A percentile compares a stretch with the other conserved stretches of the same genome.
Evolutionary conservation across 1,284 basidiomycete genomes (phyloP).

Genomic region (Apiotrichum laibachii): DNA sequence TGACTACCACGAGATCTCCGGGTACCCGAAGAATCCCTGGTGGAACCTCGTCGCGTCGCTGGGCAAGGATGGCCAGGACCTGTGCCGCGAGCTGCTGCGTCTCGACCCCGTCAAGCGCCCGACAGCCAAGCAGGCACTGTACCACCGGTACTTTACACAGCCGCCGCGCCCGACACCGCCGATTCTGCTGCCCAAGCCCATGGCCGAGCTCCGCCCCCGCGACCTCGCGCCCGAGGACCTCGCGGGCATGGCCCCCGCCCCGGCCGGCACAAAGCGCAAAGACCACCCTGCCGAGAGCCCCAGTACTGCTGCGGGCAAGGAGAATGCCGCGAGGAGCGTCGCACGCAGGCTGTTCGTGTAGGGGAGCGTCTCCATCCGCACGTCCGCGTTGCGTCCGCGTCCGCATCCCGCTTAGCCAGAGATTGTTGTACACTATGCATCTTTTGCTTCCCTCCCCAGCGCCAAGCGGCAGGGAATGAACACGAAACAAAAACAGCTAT

Average conservation of each 20-base stretch:
- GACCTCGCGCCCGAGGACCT: conserved; percentile 46
- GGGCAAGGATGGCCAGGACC: conserved; percentile 78
- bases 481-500: too few species aligned
- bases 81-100: conserved; percentile 72
- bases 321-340: conserved; percentile 10
- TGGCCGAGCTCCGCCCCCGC: conserved; percentile 46
- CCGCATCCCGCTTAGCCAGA: too few species aligned
- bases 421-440: conserved; percentile 23
- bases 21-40: conserved; percentile 65
- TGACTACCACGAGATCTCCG: conserved; percentile 78
- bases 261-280: conserved; percentile 16
- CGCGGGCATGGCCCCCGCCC: background rate
- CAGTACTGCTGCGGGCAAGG: conserved; percentile 1
- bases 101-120: conserved; percentile 86
- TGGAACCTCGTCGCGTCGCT: conserved; percentile 83
- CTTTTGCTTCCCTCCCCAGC: too few species aligned
- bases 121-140: conserved; percentile 62
- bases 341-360: conserved; percentile 21
- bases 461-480: too few species aligned
- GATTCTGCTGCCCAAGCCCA: conserved; percentile 43
- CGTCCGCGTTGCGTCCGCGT: too few species aligned
- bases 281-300: conserved; percentile 3
- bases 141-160: conserved; percentile 46
- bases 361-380: too few species aligned
- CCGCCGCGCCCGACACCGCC: conserved; percentile 46